Percentiles rank a stretch among this genome's conserved stretches.
phyloP scores from a whole-genome alignment of 148 eudicot species.

The Rheum nobile region DNA sequence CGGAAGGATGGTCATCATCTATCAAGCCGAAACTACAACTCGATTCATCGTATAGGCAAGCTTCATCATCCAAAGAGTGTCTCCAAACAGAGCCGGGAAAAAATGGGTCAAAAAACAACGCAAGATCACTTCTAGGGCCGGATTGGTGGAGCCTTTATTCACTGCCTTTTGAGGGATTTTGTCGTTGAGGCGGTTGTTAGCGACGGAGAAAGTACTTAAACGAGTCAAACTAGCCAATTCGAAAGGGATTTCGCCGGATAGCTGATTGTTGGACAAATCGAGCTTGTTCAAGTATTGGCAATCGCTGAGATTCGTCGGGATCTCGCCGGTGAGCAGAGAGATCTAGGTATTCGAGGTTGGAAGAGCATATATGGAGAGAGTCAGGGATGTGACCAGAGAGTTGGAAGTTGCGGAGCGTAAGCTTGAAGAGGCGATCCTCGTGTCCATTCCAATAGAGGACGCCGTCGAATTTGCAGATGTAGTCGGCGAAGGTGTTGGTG shows the following conservation, averaged over 20 bases:
- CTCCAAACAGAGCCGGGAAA: no score
- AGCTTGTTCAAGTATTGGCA: slow-evolving; percentile 8
- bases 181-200: not conserved
- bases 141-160: no score
- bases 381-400: slow-evolving; percentile 51
- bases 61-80: no score
- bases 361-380: slow-evolving; percentile 31
- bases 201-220: slow-evolving; percentile 1
- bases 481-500: slow-evolving; percentile 33
- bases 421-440: slow-evolving; percentile 47
- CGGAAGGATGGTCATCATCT: no score
- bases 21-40: no score
- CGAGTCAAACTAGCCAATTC: not conserved
- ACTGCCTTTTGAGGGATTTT: no score
- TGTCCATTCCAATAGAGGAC: slow-evolving; percentile 68
- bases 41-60: no score
- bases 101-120: no score
- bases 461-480: slow-evolving; percentile 46
- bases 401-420: slow-evolving; percentile 27
- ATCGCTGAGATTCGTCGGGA: slow-evolving; percentile 13
- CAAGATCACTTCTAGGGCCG: no score
- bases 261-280: not conserved
- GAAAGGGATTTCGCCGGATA: not conserved
- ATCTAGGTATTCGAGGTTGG: slow-evolving; percentile 44
- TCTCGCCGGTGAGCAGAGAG: slow-evolving; percentile 50